Base-by-base conservation (phyloP, 257 asterid species). In the Nicotiana paniculata region DNA sequence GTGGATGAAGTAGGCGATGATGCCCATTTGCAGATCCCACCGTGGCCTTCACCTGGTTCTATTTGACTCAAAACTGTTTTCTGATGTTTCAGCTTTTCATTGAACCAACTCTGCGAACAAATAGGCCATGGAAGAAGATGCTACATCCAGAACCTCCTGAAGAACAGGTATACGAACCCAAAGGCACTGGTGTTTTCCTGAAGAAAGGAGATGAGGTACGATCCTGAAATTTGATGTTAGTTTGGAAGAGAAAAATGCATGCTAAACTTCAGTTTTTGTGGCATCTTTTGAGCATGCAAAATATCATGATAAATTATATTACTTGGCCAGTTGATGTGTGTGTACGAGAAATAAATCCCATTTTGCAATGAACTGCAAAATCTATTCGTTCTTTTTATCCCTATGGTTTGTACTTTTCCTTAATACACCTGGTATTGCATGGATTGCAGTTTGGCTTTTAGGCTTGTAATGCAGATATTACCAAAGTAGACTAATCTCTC, bases 141-240 rank as follows among this genome's bases (percentile, higher is more conserved):
- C 86, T 92, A 58, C 94, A 87, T 78, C 77, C 92, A 26, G 86
- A 88, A 84, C 91, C 94, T 65, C 97, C 97, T 35, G 93, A 94
- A 6, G 96, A 93, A 84, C 85, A 81, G 77, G 62, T 87, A 46
- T 96, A 91, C 74, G 91, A 87, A 83, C 93, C 97, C n/a, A 69
- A 86, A 85, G 91, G 93, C 85, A 85, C 68, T 17, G 98, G 97
- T 64, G 81, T 96, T 74, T 65, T 67, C 86, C 89, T 92, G 77
- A 96, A 89, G 89, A 96, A 91, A 91, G 99, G 99, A 65, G 98
- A 94, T 63, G 98, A 94, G 99, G 99, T 93, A 92, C 16, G 77
- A 6, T 54, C 83, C 76, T 65, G 3, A 81, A 46, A 21, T 74
- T 1, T 13, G 63, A 48, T 2, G 4, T 51, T 51, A 17, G 26